Evolutionary conservation across 2,329 filamentous ascomycete species (phyloP).

Genomic region (Aphanocladium album): DNA sequence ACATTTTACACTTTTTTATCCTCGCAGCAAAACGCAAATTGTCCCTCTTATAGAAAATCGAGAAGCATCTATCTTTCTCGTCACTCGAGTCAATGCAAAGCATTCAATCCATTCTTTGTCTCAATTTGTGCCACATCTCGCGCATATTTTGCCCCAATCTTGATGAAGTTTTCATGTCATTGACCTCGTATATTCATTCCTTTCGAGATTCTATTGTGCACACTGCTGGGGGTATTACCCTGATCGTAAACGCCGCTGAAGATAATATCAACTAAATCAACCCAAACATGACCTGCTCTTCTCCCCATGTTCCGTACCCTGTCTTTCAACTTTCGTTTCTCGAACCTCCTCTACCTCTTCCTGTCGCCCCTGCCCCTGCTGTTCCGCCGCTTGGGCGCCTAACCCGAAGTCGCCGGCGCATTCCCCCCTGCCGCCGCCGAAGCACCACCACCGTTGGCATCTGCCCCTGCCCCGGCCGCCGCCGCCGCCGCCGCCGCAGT

Average conservation of each 20-base stretch:
- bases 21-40: background rate
- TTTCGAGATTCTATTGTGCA: background rate
- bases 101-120: background rate
- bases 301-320: too few relatives aligned
- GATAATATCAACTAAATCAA: too few relatives aligned
- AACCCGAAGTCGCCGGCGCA: conserved; percentile 1
- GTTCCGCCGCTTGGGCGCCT: background rate
- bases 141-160: too few relatives aligned
- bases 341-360: background rate
- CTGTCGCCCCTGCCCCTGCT: background rate
- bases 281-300: too few relatives aligned
- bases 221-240: background rate
- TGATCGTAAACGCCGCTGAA: background rate
- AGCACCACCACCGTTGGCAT: background rate
- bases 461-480: background rate
- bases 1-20: background rate
- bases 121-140: background rate
- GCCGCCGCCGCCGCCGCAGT: background rate
- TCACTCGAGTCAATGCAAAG: background rate
- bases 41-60: background rate
- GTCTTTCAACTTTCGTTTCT: background rate
- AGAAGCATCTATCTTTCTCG: background rate
- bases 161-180: background rate
- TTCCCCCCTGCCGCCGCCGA: background rate
- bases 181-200: background rate